A percentile compares a stretch with the other conserved stretches of the same genome.
Evolutionary conservation across 139 green algal species (phyloP).

Genomic region (Chlamydomonas schloesseri): DNA sequence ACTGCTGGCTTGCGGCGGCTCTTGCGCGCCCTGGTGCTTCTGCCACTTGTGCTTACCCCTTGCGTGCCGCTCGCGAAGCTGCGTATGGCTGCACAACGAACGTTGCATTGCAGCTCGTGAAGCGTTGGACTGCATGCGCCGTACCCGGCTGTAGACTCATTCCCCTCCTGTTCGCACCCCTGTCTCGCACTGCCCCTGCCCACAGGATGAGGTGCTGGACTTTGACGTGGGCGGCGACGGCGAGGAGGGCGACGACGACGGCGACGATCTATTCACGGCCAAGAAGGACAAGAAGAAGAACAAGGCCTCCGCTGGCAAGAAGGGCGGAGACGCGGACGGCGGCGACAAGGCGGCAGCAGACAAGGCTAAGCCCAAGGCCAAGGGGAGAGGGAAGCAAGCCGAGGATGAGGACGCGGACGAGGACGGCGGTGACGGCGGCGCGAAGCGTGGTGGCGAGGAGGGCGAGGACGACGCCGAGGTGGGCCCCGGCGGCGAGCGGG

Average conservation of each 20-base stretch:
- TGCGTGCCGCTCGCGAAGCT: too few relatives aligned
- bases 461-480: too few relatives aligned
- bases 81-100: too few relatives aligned
- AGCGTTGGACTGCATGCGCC: too few relatives aligned
- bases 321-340: too few relatives aligned
- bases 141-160: too few relatives aligned
- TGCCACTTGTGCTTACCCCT: too few relatives aligned
- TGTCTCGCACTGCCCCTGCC: too few relatives aligned
- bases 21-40: not conserved
- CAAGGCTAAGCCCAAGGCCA: slow-evolving; percentile 22
- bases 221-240: not conserved
- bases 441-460: too few relatives aligned
- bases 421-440: not conserved
- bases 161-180: too few relatives aligned
- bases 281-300: not conserved
- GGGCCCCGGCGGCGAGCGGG: slow-evolving; percentile 17
- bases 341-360: not conserved
- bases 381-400: not conserved
- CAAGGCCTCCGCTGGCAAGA: not conserved
- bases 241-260: slow-evolving; percentile 15
- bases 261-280: slow-evolving; percentile 41
- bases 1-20: not conserved
- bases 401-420: not conserved
- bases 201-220: slow-evolving; percentile 34
- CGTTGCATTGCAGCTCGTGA: too few relatives aligned